Percentiles rank a stretch among this genome's conserved stretches.
Evolutionary conservation across 768 basidiomycete species (phyloP).

Genomic region (Ramaria rubella): DNA sequence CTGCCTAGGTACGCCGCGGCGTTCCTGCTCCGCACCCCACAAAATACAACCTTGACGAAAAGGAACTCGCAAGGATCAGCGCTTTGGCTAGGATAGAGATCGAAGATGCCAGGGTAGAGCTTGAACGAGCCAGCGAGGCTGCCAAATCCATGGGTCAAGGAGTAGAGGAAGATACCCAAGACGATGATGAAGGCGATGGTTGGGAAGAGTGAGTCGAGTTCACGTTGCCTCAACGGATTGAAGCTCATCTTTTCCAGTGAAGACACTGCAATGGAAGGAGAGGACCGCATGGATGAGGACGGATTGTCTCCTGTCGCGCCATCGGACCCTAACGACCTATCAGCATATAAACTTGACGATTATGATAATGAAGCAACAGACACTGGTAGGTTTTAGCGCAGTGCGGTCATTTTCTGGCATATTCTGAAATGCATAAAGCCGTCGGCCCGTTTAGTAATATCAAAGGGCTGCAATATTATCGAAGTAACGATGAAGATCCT

Average conservation of each 20-base stretch:
- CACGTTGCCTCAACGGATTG: conserved; percentile 3
- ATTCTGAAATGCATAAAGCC: no score
- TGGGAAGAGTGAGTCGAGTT: conserved; percentile 83
- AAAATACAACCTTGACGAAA: conserved; percentile 87
- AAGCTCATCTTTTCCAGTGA: background rate
- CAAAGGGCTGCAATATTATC: conserved; percentile 89
- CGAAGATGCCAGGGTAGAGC: conserved; percentile 82
- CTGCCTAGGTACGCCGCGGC: conserved; percentile 69
- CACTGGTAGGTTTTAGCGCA: conserved; percentile 25
- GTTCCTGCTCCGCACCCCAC: conserved; percentile 65
- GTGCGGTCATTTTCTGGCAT: background rate
- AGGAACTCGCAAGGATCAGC: conserved; percentile 85
- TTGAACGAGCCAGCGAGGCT: conserved; percentile 74
- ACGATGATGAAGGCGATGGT: conserved; percentile 44
- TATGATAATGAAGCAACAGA: conserved; percentile 76
- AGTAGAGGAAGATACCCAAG: conserved; percentile 59
- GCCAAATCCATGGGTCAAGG: conserved; percentile 65
- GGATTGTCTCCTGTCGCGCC: conserved; percentile 23
- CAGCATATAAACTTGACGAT: conserved; percentile 83
- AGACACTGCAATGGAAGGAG: conserved; percentile 22
- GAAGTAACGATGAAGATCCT: conserved; percentile 89
- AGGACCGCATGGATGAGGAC: conserved; percentile 55
- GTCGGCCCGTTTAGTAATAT: conserved; percentile 89
- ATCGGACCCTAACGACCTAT: conserved; percentile 55
- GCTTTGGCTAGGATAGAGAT: conserved; percentile 80